These are phyloP conservation scores for Murraya koenigii DNA, from an alignment of 345 rosid genomes.

Conservation along the genomic window DNA sequence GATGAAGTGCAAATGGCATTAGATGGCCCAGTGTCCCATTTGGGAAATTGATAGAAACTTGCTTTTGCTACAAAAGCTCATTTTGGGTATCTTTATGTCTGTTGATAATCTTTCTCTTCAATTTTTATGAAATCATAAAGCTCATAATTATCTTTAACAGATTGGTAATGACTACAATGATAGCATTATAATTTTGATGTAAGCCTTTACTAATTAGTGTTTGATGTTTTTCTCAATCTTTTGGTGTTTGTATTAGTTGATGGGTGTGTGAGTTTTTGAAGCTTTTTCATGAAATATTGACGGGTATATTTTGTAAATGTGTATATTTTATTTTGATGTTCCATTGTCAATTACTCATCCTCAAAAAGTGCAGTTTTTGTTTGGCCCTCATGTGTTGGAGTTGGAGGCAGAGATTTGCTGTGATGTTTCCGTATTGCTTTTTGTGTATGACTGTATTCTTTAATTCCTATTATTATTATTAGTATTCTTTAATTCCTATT, in stretches of 20 bases:
- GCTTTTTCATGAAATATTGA: background rate
- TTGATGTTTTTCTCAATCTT: background rate
- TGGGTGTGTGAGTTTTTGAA: background rate
- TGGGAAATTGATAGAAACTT: no score
- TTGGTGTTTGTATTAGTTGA: background rate
- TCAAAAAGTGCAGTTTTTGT: background rate
- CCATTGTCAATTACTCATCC: background rate
- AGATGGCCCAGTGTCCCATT: no score
- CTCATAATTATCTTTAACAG: no score
- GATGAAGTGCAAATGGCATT: no score
- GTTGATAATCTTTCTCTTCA: no score
- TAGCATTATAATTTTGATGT: no score
- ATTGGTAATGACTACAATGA: no score
- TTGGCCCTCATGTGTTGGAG: conserved; percentile 11
- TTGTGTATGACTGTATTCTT: background rate
- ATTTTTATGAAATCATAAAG: no score
- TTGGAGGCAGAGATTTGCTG: background rate
- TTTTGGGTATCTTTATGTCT: no score
- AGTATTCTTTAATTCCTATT: no score
- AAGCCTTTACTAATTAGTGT: no score
- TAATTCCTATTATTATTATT: background rate
- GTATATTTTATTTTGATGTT: conserved; percentile 10
- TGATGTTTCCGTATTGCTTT: conserved; percentile 3
- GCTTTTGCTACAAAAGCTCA: no score
- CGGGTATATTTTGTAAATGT: conserved; percentile 12